Percentiles rank a stretch among this genome's conserved stretches.
Conservation (phyloP, 768 basidiomycete species). For the Trametopsis cervina region DNA sequence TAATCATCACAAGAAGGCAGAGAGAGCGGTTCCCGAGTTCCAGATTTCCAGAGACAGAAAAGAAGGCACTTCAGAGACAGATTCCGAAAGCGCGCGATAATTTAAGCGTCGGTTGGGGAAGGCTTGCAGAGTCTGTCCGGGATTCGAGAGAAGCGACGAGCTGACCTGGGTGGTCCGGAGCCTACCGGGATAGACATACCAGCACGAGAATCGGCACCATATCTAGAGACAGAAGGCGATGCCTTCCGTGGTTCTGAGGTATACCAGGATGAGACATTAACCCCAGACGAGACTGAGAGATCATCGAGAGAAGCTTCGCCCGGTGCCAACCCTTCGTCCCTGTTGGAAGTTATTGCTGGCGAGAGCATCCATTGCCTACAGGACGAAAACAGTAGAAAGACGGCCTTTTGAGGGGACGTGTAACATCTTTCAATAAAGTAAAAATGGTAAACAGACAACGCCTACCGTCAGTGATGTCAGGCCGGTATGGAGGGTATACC, state of each 20-base stretch:
- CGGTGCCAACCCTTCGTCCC: not conserved
- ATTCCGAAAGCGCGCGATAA: too few relatives aligned
- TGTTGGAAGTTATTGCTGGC: not conserved
- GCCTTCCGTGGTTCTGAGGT: too few relatives aligned
- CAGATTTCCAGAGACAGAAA: conserved; percentile 5
- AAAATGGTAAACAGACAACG: conserved; percentile 3
- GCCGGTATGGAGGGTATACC: conserved; percentile 21
- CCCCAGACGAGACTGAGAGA: too few relatives aligned
- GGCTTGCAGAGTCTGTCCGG: conserved; percentile 38
- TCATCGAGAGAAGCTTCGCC: not conserved
- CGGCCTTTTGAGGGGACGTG: not conserved
- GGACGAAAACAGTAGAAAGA: conserved; percentile 1
- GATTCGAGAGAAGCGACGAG: conserved; percentile 35
- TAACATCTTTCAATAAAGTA: not conserved
- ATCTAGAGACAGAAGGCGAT: too few relatives aligned
- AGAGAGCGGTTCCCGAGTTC: not conserved
- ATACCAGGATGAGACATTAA: too few relatives aligned
- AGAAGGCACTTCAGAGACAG: too few relatives aligned
- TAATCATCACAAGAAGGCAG: too few relatives aligned
- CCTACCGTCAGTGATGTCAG: conserved; percentile 39
- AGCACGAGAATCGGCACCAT: too few relatives aligned
- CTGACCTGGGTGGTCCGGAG: too few relatives aligned
- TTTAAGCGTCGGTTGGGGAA: too few relatives aligned
- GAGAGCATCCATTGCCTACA: not conserved
- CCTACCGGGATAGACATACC: too few relatives aligned